These are phyloP conservation scores for Aureobasidium sp. DNA, from an alignment of 2,329 filamentous ascomycete species.

Conservation along the genomic window DNA sequence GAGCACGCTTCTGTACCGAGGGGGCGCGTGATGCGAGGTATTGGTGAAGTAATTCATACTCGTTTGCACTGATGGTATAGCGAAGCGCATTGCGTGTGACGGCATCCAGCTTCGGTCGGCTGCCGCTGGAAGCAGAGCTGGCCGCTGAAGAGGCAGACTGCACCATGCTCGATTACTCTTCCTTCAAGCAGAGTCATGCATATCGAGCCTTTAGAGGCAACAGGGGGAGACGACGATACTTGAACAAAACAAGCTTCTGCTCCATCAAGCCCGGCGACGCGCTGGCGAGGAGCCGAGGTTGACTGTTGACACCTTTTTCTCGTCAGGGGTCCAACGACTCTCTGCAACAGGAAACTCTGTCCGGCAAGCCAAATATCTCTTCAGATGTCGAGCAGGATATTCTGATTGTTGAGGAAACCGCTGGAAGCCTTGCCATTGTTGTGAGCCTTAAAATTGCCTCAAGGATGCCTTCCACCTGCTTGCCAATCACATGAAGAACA, in stretches of 20 bases:
- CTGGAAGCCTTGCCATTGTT: neutral
- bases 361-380: neutral
- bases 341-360: neutral
- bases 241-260: neutral
- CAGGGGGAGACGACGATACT: neutral
- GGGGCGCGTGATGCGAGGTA: conserved; percentile 70
- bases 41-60: conserved; percentile 79
- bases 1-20: conserved; percentile 49
- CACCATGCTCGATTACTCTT: neutral
- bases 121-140: conserved; percentile 1
- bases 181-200: neutral
- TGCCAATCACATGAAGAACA: neutral
- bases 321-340: neutral
- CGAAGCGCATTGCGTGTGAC: conserved; percentile 78
- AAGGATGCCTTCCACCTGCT: neutral
- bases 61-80: conserved; percentile 74
- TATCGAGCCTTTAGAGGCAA: neutral
- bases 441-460: neutral
- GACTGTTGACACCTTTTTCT: neutral
- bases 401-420: neutral
- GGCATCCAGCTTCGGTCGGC: conserved; percentile 47
- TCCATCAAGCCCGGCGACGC: neutral
- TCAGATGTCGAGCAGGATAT: neutral
- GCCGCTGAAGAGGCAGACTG: conserved; percentile 6
- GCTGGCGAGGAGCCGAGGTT: conserved; percentile 5